Evolutionary conservation across 768 basidiomycete genomes (phyloP).

Genomic region (Leccinum boreale): DNA sequence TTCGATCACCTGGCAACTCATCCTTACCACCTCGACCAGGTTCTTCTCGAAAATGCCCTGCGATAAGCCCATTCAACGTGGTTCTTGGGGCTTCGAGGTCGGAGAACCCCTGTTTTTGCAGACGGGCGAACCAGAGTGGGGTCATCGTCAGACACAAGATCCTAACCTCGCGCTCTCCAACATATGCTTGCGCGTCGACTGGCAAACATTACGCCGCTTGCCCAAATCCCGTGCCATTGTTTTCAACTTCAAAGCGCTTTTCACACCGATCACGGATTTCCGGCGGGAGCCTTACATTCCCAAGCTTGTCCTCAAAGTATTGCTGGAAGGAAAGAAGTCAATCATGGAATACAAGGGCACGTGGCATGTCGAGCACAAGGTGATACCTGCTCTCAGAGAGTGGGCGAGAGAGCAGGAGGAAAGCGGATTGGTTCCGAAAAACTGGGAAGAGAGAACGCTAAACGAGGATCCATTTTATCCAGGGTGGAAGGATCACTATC

Average conservation of each 20-base stretch:
- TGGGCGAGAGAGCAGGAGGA: constrained; percentile 51
- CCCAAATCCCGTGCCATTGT: constrained; percentile 46
- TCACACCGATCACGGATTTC: constrained; percentile 46
- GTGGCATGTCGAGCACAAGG: constrained; percentile 39
- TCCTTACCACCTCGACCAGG: constrained; percentile 19
- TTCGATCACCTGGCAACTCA: background rate
- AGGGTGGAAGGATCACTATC: constrained; percentile 37
- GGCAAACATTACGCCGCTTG: constrained; percentile 51
- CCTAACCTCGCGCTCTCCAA: constrained; percentile 38
- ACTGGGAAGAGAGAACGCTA: constrained; percentile 48
- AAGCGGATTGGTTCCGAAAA: constrained; percentile 41
- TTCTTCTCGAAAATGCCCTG: constrained; percentile 47
- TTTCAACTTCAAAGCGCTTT: constrained; percentile 54
- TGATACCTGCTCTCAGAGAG: constrained; percentile 42
- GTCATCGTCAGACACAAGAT: constrained; percentile 30
- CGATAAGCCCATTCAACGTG: constrained; percentile 50
- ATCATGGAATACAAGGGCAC: constrained; percentile 46
- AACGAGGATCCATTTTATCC: constrained; percentile 53
- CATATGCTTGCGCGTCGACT: constrained; percentile 48
- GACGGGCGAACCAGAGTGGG: constrained; percentile 36
- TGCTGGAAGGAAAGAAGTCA: constrained; percentile 37
- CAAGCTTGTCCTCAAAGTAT: constrained; percentile 41
- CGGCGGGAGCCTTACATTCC: constrained; percentile 47
- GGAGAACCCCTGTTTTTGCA: constrained; percentile 48
- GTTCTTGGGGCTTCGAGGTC: constrained; percentile 50